A percentile compares a stretch with the other conserved stretches of the same genome.
Evolutionary conservation across 2,329 filamentous ascomycete species (phyloP).

Genomic region (Pezicula rhizophila): DNA sequence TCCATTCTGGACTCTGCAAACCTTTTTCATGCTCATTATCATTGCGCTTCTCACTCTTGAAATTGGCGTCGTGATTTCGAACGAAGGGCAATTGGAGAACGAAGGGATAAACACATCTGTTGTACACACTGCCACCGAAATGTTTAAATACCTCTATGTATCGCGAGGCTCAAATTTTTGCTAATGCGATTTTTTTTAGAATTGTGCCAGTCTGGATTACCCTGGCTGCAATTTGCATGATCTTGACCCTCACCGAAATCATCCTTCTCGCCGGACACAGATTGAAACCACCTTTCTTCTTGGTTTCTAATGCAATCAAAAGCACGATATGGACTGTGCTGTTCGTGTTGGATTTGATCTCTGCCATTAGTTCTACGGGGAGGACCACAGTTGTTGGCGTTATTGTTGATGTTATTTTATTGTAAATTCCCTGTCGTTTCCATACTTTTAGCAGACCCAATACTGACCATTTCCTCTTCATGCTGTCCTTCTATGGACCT

Average conservation of each 20-base stretch:
- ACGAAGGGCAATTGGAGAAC: neutral
- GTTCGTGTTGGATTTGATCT: constrained; percentile 14
- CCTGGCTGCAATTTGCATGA: constrained; percentile 10
- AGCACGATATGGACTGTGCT: constrained; percentile 12
- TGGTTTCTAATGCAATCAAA: constrained; percentile 19
- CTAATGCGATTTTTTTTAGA: neutral
- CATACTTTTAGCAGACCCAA: neutral
- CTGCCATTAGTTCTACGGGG: constrained; percentile 1
- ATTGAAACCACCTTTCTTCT: constrained; percentile 16
- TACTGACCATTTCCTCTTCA: constrained; percentile 2
- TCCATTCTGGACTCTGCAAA: constrained; percentile 20
- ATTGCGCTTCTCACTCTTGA: constrained; percentile 10
- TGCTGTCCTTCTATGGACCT: constrained; percentile 18
- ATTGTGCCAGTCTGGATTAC: constrained; percentile 11
- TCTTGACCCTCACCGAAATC: constrained; percentile 20
- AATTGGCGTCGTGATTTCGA: constrained; percentile 2
- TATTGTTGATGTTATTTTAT: constrained; percentile 12
- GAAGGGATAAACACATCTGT: neutral
- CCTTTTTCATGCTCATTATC: constrained; percentile 13
- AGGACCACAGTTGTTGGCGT: constrained; percentile 6
- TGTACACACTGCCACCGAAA: neutral
- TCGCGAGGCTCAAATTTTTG: neutral
- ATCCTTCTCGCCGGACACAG: constrained; percentile 16
- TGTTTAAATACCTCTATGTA: neutral
- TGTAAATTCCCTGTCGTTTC: constrained; percentile 8